These are phyloP conservation scores for Begonia loranthoides DNA, from an alignment of 306 rosid species.

Conservation along the genomic window DNA sequence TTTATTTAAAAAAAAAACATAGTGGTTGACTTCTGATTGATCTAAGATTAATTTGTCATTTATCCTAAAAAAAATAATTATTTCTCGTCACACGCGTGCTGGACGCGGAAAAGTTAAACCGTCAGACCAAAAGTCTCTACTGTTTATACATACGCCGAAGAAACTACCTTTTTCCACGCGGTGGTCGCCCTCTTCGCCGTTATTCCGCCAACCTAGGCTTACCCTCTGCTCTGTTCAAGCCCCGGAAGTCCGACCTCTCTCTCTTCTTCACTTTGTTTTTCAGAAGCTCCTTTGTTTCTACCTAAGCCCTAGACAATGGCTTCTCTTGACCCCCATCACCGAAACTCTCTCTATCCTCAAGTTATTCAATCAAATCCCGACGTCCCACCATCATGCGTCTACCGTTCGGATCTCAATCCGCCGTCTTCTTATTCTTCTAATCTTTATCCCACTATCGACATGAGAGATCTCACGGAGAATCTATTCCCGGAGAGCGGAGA, in stretches of 20 bases:
- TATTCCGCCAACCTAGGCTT: no score
- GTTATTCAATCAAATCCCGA: conserved; percentile 24
- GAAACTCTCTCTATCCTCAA: conserved; percentile 27
- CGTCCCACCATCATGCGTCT: conserved; percentile 1
- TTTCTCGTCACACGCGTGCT: no score
- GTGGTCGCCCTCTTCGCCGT: no score
- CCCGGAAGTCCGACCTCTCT: not conserved
- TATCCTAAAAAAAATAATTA: no score
- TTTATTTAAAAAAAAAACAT: no score
- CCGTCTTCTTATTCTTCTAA: conserved; percentile 15
- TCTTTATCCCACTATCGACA: conserved; percentile 46
- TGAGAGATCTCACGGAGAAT: conserved; percentile 30
- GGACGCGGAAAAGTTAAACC: no score
- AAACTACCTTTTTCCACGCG: no score
- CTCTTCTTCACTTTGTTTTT: not conserved
- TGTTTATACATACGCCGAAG: not conserved
- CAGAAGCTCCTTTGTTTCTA: no score
- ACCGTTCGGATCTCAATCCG: conserved; percentile 10
- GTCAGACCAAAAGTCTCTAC: no score
- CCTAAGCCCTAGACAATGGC: conserved; percentile 36
- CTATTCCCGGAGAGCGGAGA: conserved; percentile 27
- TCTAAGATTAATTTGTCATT: no score
- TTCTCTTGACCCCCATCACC: conserved; percentile 17
- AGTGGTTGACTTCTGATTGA: no score
- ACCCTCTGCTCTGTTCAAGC: no score